phyloP scores from a whole-genome alignment of 495 filamentous ascomycete genomes.

The Neurospora hispaniola region DNA sequence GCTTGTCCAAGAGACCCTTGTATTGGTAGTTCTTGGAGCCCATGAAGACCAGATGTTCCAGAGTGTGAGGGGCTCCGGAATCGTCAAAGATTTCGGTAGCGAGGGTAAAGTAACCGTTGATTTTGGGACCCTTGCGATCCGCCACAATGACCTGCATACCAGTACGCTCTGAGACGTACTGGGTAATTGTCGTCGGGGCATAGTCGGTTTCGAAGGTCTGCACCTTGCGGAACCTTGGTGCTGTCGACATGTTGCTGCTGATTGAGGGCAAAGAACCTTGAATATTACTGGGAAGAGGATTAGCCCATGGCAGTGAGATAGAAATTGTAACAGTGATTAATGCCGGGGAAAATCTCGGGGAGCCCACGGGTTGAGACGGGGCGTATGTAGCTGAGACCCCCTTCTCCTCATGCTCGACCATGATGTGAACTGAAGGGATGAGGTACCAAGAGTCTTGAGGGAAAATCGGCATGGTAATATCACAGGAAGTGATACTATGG shows the following conservation, averaged over 20 bases:
- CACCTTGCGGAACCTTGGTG: slow-evolving; percentile 63
- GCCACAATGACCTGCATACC: slow-evolving; percentile 91
- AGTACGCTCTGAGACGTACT: slow-evolving; percentile 69
- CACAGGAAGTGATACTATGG: background rate
- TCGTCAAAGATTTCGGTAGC: slow-evolving; percentile 97
- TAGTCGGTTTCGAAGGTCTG: slow-evolving; percentile 84
- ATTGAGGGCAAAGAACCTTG: slow-evolving; percentile 10
- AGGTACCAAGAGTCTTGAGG: background rate
- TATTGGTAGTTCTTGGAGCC: slow-evolving; percentile 89
- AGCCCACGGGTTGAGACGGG: background rate
- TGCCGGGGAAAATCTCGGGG: background rate
- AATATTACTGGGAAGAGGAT: slow-evolving; percentile 12
- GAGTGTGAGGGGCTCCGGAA: slow-evolving; percentile 87
- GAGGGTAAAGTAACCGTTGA: slow-evolving; percentile 87
- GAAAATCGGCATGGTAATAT: background rate
- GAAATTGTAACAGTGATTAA: background rate
- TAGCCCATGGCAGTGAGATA: slow-evolving; percentile 8
- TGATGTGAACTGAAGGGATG: background rate
- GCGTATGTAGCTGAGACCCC: background rate
- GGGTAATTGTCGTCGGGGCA: slow-evolving; percentile 70
- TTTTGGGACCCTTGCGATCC: slow-evolving; percentile 84
- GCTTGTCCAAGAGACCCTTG: slow-evolving; percentile 88
- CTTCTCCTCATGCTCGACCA: background rate
- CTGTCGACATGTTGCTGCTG: slow-evolving; percentile 22
- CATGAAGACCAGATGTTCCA: slow-evolving; percentile 98